These are phyloP conservation scores for Selaginella moellendorffii DNA, from an alignment of 75 land plant species.

Conservation along the genomic window DNA sequence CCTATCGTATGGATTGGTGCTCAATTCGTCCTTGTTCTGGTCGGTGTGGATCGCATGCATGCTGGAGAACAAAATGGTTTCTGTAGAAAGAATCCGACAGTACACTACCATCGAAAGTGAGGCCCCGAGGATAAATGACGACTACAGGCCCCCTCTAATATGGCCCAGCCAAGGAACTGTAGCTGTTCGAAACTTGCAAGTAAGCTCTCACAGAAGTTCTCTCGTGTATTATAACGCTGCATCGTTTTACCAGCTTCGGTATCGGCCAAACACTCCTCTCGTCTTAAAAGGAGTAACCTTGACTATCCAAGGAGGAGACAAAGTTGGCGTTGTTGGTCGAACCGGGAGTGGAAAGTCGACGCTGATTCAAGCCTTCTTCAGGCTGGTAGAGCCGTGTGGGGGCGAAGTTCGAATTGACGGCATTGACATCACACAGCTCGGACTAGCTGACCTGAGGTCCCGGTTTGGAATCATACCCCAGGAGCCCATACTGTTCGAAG, in stretches of 20 bases:
- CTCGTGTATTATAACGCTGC: background rate
- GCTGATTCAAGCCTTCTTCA: conserved; percentile 67
- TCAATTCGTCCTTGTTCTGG: conserved; percentile 45
- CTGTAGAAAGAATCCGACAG: conserved; percentile 84
- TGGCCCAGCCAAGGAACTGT: conserved; percentile 79
- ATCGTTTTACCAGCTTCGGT: conserved; percentile 37
- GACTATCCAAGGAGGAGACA: conserved; percentile 56
- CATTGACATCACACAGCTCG: conserved; percentile 54
- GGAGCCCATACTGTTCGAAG: conserved; percentile 94
- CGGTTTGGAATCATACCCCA: conserved; percentile 88
- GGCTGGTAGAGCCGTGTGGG: conserved; percentile 67
- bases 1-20: conserved; percentile 77
- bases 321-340: conserved; percentile 87
- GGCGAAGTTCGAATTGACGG: conserved; percentile 66
- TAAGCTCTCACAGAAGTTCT: conserved; percentile 7
- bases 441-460: conserved; percentile 77
- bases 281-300: conserved; percentile 54
- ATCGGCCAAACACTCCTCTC: conserved; percentile 67
- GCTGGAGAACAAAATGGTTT: conserved; percentile 82
- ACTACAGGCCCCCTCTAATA: conserved; percentile 38
- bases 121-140: conserved; percentile 46
- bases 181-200: conserved; percentile 54
- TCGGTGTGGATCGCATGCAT: conserved; percentile 57
- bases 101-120: conserved; percentile 67
- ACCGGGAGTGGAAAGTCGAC: conserved; percentile 98